These are phyloP conservation scores for Nakaseomyces sp. DNA, from an alignment of 1,139 yeast genomes.

Conservation along the genomic window DNA sequence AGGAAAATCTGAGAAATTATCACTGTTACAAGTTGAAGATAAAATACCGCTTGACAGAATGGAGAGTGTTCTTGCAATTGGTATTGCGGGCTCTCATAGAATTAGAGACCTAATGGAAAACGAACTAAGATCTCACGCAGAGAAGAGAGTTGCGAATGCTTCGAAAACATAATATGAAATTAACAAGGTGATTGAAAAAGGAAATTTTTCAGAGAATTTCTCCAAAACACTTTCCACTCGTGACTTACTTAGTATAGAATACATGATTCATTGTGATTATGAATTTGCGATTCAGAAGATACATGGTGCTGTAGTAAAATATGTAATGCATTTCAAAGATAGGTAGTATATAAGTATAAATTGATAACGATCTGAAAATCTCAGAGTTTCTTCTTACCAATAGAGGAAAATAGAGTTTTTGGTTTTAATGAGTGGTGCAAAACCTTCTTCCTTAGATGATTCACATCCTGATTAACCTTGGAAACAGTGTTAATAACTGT, in stretches of 20 bases:
- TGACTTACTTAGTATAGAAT: too few relatives aligned
- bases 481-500: conserved; percentile 30
- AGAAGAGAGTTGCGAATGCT: conserved; percentile 34
- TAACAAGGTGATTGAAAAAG: too few relatives aligned
- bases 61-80: conserved; percentile 71
- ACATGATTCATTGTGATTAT: too few relatives aligned
- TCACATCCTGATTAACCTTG: conserved; percentile 31
- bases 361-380: too few relatives aligned
- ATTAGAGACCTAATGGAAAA: conserved; percentile 79
- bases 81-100: conserved; percentile 81
- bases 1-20: conserved; percentile 72
- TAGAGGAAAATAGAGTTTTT: conserved; percentile 29
- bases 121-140: conserved; percentile 68
- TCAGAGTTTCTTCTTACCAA: conserved; percentile 26
- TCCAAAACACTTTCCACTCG: too few relatives aligned
- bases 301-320: too few relatives aligned
- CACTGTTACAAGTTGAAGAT: conserved; percentile 68
- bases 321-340: too few relatives aligned
- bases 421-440: conserved; percentile 30
- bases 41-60: conserved; percentile 76
- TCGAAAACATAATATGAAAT: conserved; percentile 7
- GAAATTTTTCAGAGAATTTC: too few relatives aligned
- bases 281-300: too few relatives aligned
- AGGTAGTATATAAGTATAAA: too few relatives aligned
- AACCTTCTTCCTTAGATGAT: conserved; percentile 30